Base-by-base conservation (phyloP, 2,329 filamentous ascomycete genomes). In the Cladosporium sp. region DNA sequence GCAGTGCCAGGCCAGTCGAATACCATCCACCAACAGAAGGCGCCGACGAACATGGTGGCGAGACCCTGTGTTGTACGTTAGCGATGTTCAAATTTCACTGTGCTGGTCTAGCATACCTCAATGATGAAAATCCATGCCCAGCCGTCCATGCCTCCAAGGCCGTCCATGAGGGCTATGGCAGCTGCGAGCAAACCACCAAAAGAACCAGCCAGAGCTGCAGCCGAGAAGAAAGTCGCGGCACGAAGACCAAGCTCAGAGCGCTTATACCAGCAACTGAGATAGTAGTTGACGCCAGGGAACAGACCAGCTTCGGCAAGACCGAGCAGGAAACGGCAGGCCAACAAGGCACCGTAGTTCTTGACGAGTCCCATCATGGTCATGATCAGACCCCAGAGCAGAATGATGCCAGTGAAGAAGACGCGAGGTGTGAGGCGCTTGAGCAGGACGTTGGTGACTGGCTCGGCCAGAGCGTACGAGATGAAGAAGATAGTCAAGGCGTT, bases 401-500 rank as follows among this genome's bases (percentile, higher is more conserved):
- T 95, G 63, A 95, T 95, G 27, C 79, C 73, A 2, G 89, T 86
- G 5, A 61, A 64, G 50, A 95, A 96, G 47, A 91, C 71, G 34
- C 85, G 88, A 0, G 90, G 90, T 1, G 83, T 78, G 54, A 88
- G 72, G 15, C 77, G 79, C 70, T 95, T 95, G 53, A 95, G 81
- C 19, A 95, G 69, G 41, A 92, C 74, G 65, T 95, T 95, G 53
- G 88, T 89, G 38, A 90, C 61, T 0, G 83, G 82, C 66, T 93
- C 89, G 56, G 89, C 90, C 29, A 90, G 69, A 2, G 87, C 79
- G 65, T 96, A 96, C 0, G 86, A 89, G 43, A 95, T 77, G 71
- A 95, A 95, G 73, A 95, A 95, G 59, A 95, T 85, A 29, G 86
- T 88, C 7, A 95, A 75, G 0, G 84, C 80, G 18, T 80, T 75